Evolutionary conservation across 495 filamentous ascomycete genomes (phyloP).

Genomic region (Neurospora sp.): DNA sequence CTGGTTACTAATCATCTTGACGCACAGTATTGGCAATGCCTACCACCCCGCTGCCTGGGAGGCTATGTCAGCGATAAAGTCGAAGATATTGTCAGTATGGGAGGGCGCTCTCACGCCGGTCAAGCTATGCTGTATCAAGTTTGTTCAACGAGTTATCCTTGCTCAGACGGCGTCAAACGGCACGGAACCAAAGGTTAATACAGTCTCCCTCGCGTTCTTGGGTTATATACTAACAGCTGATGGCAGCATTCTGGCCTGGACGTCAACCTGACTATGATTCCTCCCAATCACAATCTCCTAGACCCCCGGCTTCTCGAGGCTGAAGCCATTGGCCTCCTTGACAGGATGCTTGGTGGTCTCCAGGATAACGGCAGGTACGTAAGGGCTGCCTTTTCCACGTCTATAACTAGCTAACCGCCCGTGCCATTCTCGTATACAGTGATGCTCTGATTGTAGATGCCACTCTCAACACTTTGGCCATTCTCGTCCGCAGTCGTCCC

Average conservation of each 20-base stretch:
- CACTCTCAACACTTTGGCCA: constrained; percentile 76
- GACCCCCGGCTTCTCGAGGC: constrained; percentile 75
- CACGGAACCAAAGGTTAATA: constrained; percentile 71
- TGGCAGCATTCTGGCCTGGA: constrained; percentile 74
- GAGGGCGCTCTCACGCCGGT: constrained; percentile 68
- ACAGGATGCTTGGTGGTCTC: constrained; percentile 76
- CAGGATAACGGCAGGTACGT: constrained; percentile 74
- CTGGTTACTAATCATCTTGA: background rate
- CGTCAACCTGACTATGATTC: constrained; percentile 75
- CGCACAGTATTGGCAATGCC: constrained; percentile 67
- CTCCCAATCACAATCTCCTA: constrained; percentile 67
- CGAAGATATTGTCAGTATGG: constrained; percentile 78
- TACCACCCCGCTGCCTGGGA: constrained; percentile 76
- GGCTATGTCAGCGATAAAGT: constrained; percentile 79
- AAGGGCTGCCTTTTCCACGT: background rate
- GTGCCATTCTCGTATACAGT: constrained; percentile 33
- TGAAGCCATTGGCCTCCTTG: constrained; percentile 79
- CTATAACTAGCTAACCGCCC: background rate
- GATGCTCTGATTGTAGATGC: constrained; percentile 86
- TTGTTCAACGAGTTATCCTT: constrained; percentile 84
- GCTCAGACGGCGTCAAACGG: constrained; percentile 78
- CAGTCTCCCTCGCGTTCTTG: constrained; percentile 2
- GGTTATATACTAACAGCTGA: constrained; percentile 17
- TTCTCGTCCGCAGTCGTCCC: constrained; percentile 69
- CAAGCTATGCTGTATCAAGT: constrained; percentile 92